A percentile compares a stretch with the other conserved stretches of the same genome.
phyloP scores from a whole-genome alignment of 108 stramenopile genomes.

The Fistulifera pelliculosa region DNA sequence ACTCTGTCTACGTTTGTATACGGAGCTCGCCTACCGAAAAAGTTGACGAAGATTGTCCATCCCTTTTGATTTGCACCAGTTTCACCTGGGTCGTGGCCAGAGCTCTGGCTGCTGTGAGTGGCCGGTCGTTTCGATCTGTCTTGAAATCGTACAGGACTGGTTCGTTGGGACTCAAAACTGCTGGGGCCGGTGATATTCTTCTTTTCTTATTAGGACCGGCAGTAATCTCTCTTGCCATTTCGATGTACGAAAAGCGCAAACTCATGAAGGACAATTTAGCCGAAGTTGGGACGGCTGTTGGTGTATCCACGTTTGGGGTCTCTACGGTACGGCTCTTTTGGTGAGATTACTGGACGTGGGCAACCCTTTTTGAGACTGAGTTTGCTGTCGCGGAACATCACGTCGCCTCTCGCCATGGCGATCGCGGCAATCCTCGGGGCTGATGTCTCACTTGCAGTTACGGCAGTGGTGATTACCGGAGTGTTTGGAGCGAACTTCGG shows the following conservation, averaged over 20 bases:
- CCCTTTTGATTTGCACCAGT: conserved; percentile 61
- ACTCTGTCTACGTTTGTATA: conserved; percentile 62
- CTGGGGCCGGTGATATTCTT: conserved; percentile 62
- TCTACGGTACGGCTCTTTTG: conserved; percentile 60
- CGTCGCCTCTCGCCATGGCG: conserved; percentile 83
- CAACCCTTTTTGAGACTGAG: conserved; percentile 45
- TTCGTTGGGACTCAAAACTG: conserved; percentile 12
- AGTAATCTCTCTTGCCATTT: conserved; percentile 60
- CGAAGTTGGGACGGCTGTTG: conserved; percentile 50
- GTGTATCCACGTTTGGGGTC: conserved; percentile 55
- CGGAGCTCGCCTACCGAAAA: conserved; percentile 60
- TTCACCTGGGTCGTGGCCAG: conserved; percentile 45
- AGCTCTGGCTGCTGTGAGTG: conserved; percentile 31
- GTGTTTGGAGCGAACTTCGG: conserved; percentile 91
- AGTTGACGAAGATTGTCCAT: conserved; percentile 51
- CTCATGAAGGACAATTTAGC: conserved; percentile 59
- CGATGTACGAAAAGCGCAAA: conserved; percentile 66
- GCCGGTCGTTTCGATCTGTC: conserved; percentile 35
- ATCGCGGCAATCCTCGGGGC: conserved; percentile 81
- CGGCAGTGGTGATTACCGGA: conserved; percentile 84
- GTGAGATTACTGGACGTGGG: conserved; percentile 43
- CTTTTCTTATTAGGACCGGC: conserved; percentile 70
- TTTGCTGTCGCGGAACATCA: conserved; percentile 73
- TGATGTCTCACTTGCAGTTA: conserved; percentile 70
- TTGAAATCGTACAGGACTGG: conserved; percentile 40